Conservation (phyloP, 2,329 filamentous ascomycete genomes). For the Sarocladium brachiariae region DNA sequence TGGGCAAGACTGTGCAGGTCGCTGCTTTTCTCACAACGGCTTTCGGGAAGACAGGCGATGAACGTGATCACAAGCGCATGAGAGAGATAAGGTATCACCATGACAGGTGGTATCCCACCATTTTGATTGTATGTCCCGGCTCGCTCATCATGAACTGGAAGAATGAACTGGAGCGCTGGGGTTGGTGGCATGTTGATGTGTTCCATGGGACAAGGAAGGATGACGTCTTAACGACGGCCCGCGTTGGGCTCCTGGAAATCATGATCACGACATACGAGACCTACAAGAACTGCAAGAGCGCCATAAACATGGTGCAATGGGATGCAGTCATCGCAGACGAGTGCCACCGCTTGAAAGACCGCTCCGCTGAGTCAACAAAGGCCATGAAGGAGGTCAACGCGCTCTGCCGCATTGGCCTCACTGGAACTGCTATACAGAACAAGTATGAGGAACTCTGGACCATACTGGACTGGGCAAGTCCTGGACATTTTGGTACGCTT, state of each 20-base stretch:
- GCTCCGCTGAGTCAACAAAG: constrained; percentile 67
- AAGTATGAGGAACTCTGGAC: constrained; percentile 98
- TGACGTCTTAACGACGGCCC: constrained; percentile 63
- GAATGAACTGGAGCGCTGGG: constrained; percentile 80
- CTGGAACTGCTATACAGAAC: constrained; percentile 95
- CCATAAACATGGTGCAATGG: constrained; percentile 81
- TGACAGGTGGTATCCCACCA: constrained; percentile 65
- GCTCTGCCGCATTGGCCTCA: constrained; percentile 85
- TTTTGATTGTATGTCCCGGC: constrained; percentile 83
- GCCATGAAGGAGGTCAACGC: constrained; percentile 89
- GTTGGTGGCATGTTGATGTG: constrained; percentile 85
- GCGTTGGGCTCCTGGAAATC: constrained; percentile 73
- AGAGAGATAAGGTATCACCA: constrained; percentile 66
- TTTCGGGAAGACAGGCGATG: constrained; percentile 90
- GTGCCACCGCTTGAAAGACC: constrained; percentile 83
- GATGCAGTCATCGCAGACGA: constrained; percentile 93
- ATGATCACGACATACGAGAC: constrained; percentile 93
- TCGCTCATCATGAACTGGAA: constrained; percentile 88
- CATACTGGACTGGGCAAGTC: constrained; percentile 91
- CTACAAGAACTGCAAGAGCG: constrained; percentile 68
- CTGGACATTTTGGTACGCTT: constrained; percentile 58
- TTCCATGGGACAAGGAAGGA: constrained; percentile 69
- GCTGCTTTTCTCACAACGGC: constrained; percentile 85
- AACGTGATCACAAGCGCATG: constrained; percentile 79
- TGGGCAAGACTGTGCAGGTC: constrained; percentile 95